Evolutionary conservation across 106 monocot genomes (phyloP).

Genomic region (Acorus calamus): DNA sequence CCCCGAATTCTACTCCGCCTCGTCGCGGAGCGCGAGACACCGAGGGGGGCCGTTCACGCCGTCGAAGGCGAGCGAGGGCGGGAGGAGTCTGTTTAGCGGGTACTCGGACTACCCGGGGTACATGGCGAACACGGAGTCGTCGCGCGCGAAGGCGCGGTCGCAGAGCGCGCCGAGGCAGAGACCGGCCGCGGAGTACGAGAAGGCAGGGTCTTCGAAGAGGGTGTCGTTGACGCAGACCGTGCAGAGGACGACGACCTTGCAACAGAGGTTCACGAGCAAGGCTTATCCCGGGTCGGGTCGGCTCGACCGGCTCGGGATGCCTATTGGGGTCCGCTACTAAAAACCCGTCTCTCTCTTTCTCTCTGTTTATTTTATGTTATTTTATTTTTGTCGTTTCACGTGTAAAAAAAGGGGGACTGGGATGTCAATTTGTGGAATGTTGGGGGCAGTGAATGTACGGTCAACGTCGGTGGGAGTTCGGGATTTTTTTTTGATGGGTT

Average conservation of each 20-base stretch:
- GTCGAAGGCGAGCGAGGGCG: constrained; percentile 44
- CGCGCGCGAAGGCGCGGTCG: constrained; percentile 35
- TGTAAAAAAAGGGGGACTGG: too few species aligned
- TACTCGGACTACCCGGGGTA: constrained; percentile 37
- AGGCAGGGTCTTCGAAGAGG: constrained; percentile 28
- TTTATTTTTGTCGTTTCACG: too few species aligned
- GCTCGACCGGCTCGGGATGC: constrained; percentile 63
- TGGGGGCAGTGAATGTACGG: too few species aligned
- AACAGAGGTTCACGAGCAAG: constrained; percentile 47
- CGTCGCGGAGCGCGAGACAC: constrained; percentile 44
- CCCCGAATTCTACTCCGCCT: constrained; percentile 48
- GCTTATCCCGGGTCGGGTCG: constrained; percentile 75
- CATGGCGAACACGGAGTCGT: constrained; percentile 55
- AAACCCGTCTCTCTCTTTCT: neutral
- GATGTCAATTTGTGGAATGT: too few species aligned
- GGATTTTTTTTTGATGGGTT: too few species aligned
- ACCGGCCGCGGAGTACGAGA: constrained; percentile 31
- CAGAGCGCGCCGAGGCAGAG: constrained; percentile 53
- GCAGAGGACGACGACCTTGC: constrained; percentile 20
- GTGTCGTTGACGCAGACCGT: neutral
- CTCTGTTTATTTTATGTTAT: too few species aligned
- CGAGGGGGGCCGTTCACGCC: constrained; percentile 42
- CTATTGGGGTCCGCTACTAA: constrained; percentile 13
- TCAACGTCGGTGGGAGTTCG: too few species aligned
- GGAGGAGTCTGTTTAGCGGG: constrained; percentile 37